Evolutionary conservation across 1,284 basidiomycete genomes (phyloP), one percentile per base, ranked within the genome.

Genomic region (Fomitopsis pinicola): DNA sequence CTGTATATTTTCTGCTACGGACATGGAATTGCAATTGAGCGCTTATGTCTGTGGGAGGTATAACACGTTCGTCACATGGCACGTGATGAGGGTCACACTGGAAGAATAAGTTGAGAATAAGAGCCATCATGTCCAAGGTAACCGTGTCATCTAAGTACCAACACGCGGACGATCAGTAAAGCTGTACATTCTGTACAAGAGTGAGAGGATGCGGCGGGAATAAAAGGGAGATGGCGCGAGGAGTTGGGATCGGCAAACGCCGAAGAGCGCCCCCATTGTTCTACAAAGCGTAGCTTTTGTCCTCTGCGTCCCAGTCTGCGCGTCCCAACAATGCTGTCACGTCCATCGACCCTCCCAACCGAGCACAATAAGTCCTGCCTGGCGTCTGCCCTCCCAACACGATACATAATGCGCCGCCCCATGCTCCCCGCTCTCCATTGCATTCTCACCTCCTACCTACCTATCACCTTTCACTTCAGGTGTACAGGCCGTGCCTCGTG

Each of bases 281-380:
- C 52, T 54, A 15, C 10, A 54, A 38, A 54, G 52, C 52, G 52
- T 28, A 54, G 52, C 52, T 54, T 36, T 54, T 54, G 52, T 54
- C 35, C 52, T 54, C 9, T 8, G n/a, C 52, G 22, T 36, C 52
- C 35, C 9, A 14, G 7, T 22, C 35, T 26, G 5, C 3, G 38
- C 12, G 12, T 40, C 8, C 38, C 35, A 54, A 54, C 52, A 54
- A 54, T 54, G 52, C 35, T 19, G 9, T 22, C 52, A 40, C 33
- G 9, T 19, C 10, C 52, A 54, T 22, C 52, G 17, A 6, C 35
- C 36, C n/a, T 36, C 52, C 52, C 33, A 30, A 54, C 52, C 5
- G 52, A 38, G 35, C 52, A 54, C 52, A 54, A 54, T 54, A 38
- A 15, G 33, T 22, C 6, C 17, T 19, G 8, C 26, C 35, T 38